A percentile compares a stretch with the other conserved stretches of the same genome.
These are phyloP conservation scores for Phytophthora colocasiae DNA, from an alignment of 352 stramenopile species.

Conservation along the genomic window DNA sequence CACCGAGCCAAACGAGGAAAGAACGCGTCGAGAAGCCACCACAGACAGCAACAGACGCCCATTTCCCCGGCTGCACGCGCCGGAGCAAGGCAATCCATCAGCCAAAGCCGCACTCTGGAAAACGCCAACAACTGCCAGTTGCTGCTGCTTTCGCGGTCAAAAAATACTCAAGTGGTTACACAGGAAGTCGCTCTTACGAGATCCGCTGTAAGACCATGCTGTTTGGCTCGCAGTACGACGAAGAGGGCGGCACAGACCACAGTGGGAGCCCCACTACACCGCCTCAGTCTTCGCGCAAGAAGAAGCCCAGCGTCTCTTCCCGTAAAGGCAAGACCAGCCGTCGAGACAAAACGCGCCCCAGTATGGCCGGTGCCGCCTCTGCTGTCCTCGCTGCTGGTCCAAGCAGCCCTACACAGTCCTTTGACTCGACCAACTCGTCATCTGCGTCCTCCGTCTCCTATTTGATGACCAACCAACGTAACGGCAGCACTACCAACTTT, in stretches of 20 bases:
- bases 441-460: slow-evolving; percentile 37
- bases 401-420: slow-evolving; percentile 37
- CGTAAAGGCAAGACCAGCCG: slow-evolving; percentile 19
- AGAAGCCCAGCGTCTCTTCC: slow-evolving; percentile 24
- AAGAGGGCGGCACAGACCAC: slow-evolving; percentile 46
- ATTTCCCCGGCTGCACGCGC: background rate
- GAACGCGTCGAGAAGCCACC: slow-evolving; percentile 16
- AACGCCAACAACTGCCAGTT: slow-evolving; percentile 5
- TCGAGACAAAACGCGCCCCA: slow-evolving; percentile 22
- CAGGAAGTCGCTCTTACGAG: slow-evolving; percentile 5
- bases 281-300: slow-evolving; percentile 44
- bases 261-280: slow-evolving; percentile 46
- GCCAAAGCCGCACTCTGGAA: slow-evolving; percentile 17
- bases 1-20: slow-evolving; percentile 26
- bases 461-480: slow-evolving; percentile 24
- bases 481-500: slow-evolving; percentile 28
- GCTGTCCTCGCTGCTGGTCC: slow-evolving; percentile 24
- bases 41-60: too few species aligned
- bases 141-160: slow-evolving; percentile 11
- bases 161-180: slow-evolving; percentile 14
- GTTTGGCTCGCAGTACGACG: slow-evolving; percentile 62
- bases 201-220: slow-evolving; percentile 37
- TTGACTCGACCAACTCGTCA: slow-evolving; percentile 50
- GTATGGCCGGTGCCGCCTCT: slow-evolving; percentile 25
- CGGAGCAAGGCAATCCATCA: slow-evolving; percentile 1